Conservation (phyloP, 1,139 yeast genomes). For the Ogataea hybrid region DNA sequence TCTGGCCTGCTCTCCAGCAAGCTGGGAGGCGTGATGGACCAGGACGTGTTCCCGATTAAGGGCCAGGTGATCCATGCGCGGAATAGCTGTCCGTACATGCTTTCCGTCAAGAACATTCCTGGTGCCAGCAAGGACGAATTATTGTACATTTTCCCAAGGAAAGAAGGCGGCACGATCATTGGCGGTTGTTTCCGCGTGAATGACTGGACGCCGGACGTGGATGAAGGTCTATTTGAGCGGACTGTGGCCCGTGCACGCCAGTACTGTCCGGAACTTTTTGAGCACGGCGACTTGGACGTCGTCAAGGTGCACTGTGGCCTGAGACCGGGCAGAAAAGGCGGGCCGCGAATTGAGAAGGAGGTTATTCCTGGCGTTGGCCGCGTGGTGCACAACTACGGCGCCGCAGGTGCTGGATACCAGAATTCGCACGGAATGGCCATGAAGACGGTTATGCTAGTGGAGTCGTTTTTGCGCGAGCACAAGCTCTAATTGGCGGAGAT, state of each 20-base stretch:
- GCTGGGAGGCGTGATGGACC: conserved; percentile 36
- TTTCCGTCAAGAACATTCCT: too few relatives aligned
- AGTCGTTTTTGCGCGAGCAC: conserved; percentile 6
- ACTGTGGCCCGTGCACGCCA: conserved; percentile 40
- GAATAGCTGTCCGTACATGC: conserved; percentile 33
- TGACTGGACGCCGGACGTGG: too few relatives aligned
- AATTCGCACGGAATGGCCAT: conserved; percentile 35
- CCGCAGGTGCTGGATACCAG: conserved; percentile 56
- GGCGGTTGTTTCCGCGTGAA: too few relatives aligned
- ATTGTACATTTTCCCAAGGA: too few relatives aligned
- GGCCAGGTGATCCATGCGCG: conserved; percentile 43
- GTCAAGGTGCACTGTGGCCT: conserved; percentile 48
- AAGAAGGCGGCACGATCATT: too few relatives aligned
- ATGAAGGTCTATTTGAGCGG: conserved; percentile 39
- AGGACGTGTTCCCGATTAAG: conserved; percentile 39
- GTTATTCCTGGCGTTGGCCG: conserved; percentile 14
- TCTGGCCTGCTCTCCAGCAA: conserved; percentile 43
- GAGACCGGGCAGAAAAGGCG: conserved; percentile 50
- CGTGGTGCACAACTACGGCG: conserved; percentile 47
- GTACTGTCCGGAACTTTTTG: conserved; percentile 41
- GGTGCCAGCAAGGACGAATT: too few relatives aligned
- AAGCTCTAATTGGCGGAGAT: conserved; percentile 6
- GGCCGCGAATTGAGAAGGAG: conserved; percentile 34
- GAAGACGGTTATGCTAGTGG: conserved; percentile 31
- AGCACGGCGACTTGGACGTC: conserved; percentile 38